Evolutionary conservation across 192 early-diverging fungal species (phyloP).

Genomic region (Podila epicladia): DNA sequence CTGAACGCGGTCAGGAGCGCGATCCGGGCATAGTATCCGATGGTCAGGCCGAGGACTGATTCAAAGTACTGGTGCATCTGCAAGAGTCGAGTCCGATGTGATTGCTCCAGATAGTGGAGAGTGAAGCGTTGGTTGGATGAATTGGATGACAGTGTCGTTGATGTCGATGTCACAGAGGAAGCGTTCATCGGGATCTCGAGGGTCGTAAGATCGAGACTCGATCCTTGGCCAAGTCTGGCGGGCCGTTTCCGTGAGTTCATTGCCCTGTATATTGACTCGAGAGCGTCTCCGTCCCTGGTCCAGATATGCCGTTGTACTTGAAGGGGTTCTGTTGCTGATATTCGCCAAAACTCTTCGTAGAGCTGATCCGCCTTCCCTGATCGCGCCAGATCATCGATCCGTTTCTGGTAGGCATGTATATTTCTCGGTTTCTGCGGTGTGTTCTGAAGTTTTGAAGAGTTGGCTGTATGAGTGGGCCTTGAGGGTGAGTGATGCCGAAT

Average conservation of each 20-base stretch:
- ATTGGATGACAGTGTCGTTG: background rate
- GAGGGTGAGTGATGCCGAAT: background rate
- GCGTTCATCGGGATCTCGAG: background rate
- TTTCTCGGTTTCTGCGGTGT: background rate
- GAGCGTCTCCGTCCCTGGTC: background rate
- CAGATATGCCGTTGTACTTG: conserved; percentile 31
- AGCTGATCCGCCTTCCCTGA: conserved; percentile 17
- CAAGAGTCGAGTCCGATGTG: conserved; percentile 24
- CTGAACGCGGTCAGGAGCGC: conserved; percentile 33
- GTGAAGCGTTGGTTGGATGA: background rate
- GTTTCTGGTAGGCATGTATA: conserved; percentile 1
- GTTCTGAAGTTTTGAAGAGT: background rate
- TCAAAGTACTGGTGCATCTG: conserved; percentile 49
- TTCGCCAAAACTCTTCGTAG: conserved; percentile 45
- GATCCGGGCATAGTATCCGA: conserved; percentile 22
- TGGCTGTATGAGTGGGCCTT: background rate
- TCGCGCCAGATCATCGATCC: conserved; percentile 18
- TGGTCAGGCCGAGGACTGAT: conserved; percentile 12
- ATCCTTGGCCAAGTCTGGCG: conserved; percentile 1
- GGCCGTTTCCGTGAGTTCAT: background rate
- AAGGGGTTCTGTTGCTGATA: conserved; percentile 14
- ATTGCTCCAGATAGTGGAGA: conserved; percentile 4
- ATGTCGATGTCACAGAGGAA: background rate
- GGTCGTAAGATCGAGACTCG: background rate
- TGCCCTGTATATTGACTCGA: conserved; percentile 3